Base-by-base conservation (phyloP, 2,329 filamentous ascomycete genomes). In the Podosphaera aphanis region DNA sequence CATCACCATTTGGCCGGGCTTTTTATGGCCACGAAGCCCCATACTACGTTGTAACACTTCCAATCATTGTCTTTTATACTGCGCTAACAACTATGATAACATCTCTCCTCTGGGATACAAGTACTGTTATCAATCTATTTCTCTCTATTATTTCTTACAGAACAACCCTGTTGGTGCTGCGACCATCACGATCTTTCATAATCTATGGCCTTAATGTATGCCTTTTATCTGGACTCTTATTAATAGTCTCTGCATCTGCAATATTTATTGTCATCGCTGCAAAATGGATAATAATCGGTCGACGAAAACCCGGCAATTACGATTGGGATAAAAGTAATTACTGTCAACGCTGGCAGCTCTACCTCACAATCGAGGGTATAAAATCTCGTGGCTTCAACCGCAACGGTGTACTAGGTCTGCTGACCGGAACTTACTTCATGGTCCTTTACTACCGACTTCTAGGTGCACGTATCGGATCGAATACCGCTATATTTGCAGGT, bases 321-420 rank as follows among this genome's bases (percentile, higher is more conserved):
- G 67, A 72, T 56, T 74, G 70, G 70, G 71, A 74, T 53, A 66
- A 66, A 55, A 66, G 61, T 18, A 61, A 63, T 15, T 74, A 73
- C 57, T 73, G 69, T 56, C 71, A 74, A 52, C 65, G 68, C 29
- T 74, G 70, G 69, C 69, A 74, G 52, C 53, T 73, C 7, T 69
- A 68, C 53, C 60, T 73, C 2, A 62, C 63, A 25, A 62, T 71
- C 33, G 70, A 73, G 58, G 62, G 62, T 16, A 56, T 74, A 2
- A 64, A 69, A 1, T 61, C 66, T 7, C 59, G 64, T 36, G 71
- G 68, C 55, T 71, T 66, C 50, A 63, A 64, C 2, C 64, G 66
- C 1, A 54, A 65, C 21, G 70, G 70, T 15, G 60, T 74, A 16
- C 59, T 73, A 1, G 65, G 67, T 13, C 60, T 74, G 51, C 55